Evolutionary conservation across 78 protist genomes (phyloP), one percentile per base, ranked within the genome.

Genomic region (Dictyostelium purpureum): DNA sequence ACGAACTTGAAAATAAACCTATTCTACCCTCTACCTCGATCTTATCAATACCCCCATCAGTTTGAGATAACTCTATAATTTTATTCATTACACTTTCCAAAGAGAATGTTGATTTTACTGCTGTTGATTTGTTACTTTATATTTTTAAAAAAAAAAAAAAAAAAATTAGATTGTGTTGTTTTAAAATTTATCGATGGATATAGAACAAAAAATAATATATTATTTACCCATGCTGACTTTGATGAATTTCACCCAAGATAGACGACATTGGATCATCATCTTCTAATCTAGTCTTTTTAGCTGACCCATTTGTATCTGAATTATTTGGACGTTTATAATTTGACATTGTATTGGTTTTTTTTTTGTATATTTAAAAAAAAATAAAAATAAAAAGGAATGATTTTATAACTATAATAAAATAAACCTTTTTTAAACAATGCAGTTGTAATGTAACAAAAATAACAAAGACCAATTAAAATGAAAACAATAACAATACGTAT

Each of bases 21-120:
- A 83, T 43, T 59, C 91, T 70, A 24, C 80, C 91, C 19, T 83
- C 91, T 7, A 83, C 91, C 19, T 83, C 91, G 26, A 83, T 52
- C 6, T 43, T 56, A 38, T 71, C 83, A n/a, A 35, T 56, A n/a
- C 54, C 31, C 6, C 67, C 70, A 35, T 77, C 31, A 51, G 18
- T 19, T 18, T 52, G 52, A 21, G 82, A 21, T 24, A 56, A 51
- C 12, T 56, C 70, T 38, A 77, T 73, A 45, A 83, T 83, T 51
- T 49, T 83, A 26, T 70, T 42, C 31, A 70, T 43, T 18, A 83
- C 76, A 47, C 35, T 73, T 28, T 83, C 81, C 2, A 57, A 38
- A 38, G 78, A 69, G 59, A 82, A 82, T 14, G 78, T 82, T 66
- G 90, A 82, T 56, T 47, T 66, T 43, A 52, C 37, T 75, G 81